These are phyloP conservation scores for Cladophialophora bantiana DNA, from an alignment of 2,329 filamentous ascomycete genomes.

Conservation along the genomic window DNA sequence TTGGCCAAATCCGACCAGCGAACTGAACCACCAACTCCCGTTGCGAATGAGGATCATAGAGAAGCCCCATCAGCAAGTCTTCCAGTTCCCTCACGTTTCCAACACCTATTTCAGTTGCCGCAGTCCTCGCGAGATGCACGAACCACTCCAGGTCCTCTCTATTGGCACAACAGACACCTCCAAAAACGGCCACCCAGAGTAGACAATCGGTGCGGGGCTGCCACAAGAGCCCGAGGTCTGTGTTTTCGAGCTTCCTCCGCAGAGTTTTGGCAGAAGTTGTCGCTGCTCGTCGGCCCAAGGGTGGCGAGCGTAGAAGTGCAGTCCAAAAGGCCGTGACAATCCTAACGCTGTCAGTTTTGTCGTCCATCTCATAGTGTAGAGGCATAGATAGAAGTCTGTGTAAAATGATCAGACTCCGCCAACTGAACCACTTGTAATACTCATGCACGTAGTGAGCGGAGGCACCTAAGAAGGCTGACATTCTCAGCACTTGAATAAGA, in stretches of 20 bases:
- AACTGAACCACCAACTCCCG: conserved; percentile 25
- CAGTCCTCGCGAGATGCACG: conserved; percentile 20
- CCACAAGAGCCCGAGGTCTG: conserved; percentile 21
- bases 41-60: conserved; percentile 31
- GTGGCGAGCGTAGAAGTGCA: conserved; percentile 18
- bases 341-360: conserved; percentile 21
- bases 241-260: conserved; percentile 17
- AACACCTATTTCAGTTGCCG: conserved; percentile 23
- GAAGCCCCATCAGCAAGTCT: conserved; percentile 22
- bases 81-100: conserved; percentile 23
- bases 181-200: conserved; percentile 30
- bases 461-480: conserved; percentile 24
- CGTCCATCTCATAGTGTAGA: conserved; percentile 22
- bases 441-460: conserved; percentile 22
- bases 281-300: conserved; percentile 12
- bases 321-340: conserved; percentile 28
- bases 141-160: conserved; percentile 29
- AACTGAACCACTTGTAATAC: conserved; percentile 32
- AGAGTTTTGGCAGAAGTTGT: conserved; percentile 14
- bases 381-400: conserved; percentile 33
- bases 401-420: conserved; percentile 28
- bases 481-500: conserved; percentile 28
- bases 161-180: conserved; percentile 25
- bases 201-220: conserved; percentile 26
- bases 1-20: conserved; percentile 24